Percentiles rank a stretch among this genome's conserved stretches.
Conservation (phyloP, 2,329 filamentous ascomycete genomes). For the Capronia americana region DNA sequence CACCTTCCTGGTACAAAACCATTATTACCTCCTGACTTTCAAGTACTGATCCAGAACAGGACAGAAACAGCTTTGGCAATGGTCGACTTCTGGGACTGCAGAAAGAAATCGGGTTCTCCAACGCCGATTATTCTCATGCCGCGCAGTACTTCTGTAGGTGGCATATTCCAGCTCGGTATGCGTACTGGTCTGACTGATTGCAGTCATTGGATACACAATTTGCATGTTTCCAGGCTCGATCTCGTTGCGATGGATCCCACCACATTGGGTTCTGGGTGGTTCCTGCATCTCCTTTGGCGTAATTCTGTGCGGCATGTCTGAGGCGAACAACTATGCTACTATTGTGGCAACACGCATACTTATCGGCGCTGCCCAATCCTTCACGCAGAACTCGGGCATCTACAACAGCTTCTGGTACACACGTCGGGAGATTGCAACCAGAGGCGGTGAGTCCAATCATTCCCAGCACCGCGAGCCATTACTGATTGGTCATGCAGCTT, state of each 20-base stretch:
- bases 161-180: no score
- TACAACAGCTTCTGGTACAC: slow-evolving; percentile 18
- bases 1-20: neutral
- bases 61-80: slow-evolving; percentile 11
- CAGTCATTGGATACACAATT: slow-evolving; percentile 9
- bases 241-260: neutral
- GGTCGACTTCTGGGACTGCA: slow-evolving; percentile 10
- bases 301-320: slow-evolving; percentile 7
- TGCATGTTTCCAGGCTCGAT: slow-evolving; percentile 10
- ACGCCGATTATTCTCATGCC: neutral
- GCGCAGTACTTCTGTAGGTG: slow-evolving; percentile 10
- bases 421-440: slow-evolving; percentile 1
- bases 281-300: slow-evolving; percentile 7
- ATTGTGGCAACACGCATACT: slow-evolving; percentile 4
- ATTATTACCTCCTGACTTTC: neutral
- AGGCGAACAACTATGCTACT: slow-evolving; percentile 8
- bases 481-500: neutral
- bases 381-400: neutral
- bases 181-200: neutral
- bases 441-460: slow-evolving; percentile 1
- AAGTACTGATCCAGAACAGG: neutral
- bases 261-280: slow-evolving; percentile 1
- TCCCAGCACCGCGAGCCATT: neutral
- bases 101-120: slow-evolving; percentile 10
- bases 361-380: slow-evolving; percentile 1